Percentiles rank a stretch among this genome's conserved stretches.
These are phyloP conservation scores for Metrosideros polymorpha DNA, from an alignment of 441 rosid genomes.

Conservation along the genomic window DNA sequence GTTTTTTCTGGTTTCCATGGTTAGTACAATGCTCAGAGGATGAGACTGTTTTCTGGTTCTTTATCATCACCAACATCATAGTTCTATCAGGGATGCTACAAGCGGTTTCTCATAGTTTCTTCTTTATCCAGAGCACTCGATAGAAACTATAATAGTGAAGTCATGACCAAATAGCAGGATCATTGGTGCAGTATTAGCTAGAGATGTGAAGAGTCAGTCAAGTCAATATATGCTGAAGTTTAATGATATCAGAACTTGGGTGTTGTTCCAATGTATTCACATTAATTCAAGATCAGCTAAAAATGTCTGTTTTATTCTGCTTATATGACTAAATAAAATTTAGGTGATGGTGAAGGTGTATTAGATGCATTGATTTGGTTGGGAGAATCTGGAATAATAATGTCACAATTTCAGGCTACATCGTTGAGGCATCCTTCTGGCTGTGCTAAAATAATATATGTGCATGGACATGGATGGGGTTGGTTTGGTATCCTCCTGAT, in stretches of 20 bases:
- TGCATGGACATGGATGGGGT: constrained; percentile 65
- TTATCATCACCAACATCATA: background rate
- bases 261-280: background rate
- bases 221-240: background rate
- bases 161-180: background rate
- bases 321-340: background rate
- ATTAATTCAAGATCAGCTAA: background rate
- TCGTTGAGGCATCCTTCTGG: constrained; percentile 82
- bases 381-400: background rate
- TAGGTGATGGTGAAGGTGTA: background rate
- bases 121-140: background rate
- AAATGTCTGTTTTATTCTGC: background rate
- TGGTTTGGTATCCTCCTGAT: constrained; percentile 63
- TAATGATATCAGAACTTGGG: background rate
- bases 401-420: constrained; percentile 42
- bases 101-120: background rate
- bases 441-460: constrained; percentile 52
- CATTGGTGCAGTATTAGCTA: background rate
- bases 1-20: background rate
- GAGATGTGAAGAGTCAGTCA: background rate
- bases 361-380: background rate
- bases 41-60: background rate
- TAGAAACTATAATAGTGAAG: background rate
- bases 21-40: background rate
- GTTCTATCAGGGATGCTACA: background rate